Evolutionary conservation across 2,329 filamentous ascomycete genomes (phyloP).

Genomic region (Aspergillus hortae): DNA sequence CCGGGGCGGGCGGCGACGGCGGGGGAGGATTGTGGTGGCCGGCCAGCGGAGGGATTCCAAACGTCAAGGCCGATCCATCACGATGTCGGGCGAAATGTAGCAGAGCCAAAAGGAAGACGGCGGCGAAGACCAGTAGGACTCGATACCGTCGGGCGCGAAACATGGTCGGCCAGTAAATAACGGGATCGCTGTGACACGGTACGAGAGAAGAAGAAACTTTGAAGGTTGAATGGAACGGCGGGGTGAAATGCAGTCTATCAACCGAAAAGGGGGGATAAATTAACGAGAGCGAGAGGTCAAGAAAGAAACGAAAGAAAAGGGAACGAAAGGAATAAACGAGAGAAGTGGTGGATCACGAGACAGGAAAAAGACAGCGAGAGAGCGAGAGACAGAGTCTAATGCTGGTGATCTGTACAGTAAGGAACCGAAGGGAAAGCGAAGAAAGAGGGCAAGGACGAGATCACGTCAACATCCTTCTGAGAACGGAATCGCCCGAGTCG

Average conservation of each 20-base stretch:
- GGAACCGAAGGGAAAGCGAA: too few relatives aligned
- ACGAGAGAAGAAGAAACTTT: not conserved
- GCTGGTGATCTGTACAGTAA: too few relatives aligned
- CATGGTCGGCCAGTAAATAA: slow-evolving; percentile 29
- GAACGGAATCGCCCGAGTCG: too few relatives aligned
- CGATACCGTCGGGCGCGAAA: slow-evolving; percentile 49
- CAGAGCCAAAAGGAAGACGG: slow-evolving; percentile 42
- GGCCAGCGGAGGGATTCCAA: slow-evolving; percentile 11
- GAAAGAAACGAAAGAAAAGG: not conserved
- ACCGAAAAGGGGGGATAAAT: not conserved
- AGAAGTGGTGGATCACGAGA: slow-evolving; percentile 1
- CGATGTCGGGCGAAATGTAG: slow-evolving; percentile 51
- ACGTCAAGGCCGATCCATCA: slow-evolving; percentile 22
- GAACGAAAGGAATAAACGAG: slow-evolving; percentile 4
- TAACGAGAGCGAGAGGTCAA: not conserved
- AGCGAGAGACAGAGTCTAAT: slow-evolving; percentile 1
- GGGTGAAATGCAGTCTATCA: not conserved
- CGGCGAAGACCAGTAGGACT: slow-evolving; percentile 43
- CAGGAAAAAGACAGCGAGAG: not conserved
- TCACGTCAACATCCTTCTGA: too few relatives aligned
- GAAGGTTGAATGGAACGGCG: not conserved
- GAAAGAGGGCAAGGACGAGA: too few relatives aligned
- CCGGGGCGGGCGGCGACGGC: slow-evolving; percentile 3
- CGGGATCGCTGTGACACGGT: not conserved
- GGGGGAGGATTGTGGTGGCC: slow-evolving; percentile 13